Base-by-base conservation (phyloP, 1,139 yeast species). In the Saccharomyces hybrid region DNA sequence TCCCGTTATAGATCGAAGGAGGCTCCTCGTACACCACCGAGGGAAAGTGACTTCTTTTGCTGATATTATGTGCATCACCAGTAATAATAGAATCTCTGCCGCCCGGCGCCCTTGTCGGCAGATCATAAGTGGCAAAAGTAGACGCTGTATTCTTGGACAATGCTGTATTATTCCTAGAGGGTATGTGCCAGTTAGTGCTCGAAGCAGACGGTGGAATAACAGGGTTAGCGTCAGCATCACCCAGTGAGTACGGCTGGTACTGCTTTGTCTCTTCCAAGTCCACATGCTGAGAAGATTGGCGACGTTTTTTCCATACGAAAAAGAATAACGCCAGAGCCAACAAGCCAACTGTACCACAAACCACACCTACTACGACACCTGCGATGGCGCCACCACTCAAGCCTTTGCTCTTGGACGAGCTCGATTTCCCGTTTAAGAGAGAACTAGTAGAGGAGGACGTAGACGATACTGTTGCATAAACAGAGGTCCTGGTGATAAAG, bases 381-480 rank as follows among this genome's bases (percentile, higher is more conserved):
- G 86, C 90, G 59, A 84, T 83, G n/a, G 84, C 84, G 25, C 93
- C 93, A 5, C 79, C 77, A 5, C 82, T 75, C 44, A 81, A 58
- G 14, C 56, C 54, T 9, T 55, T 47, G 14, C 61, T 53, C 14
- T 61, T 65, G 27, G 57, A 49, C 5, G 52, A 30, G 5, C 56
- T 52, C 23, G 50, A 50, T 48, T 54, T 59, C 26, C 48, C 51
- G 47, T 54, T 44, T 14, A n/a, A 34, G 27, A 52, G 13, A 3
- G 53, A 25, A 5, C 61, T 13, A 16, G 56, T 47, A 4, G 56
- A 51, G 9, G 56, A 34, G 11, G 59, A 7, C n/a, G 56, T 48
- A 5, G 56, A 52, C 3, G 56, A 34, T 9, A 57, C 9, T 8
- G 61, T 55, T 14, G 52, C 52, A 9, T 57, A 50, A 26, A 62